Evolutionary conservation across 352 stramenopile species (phyloP), one percentile per base, ranked within the genome.

Genomic region (Pythium apleroticum): DNA sequence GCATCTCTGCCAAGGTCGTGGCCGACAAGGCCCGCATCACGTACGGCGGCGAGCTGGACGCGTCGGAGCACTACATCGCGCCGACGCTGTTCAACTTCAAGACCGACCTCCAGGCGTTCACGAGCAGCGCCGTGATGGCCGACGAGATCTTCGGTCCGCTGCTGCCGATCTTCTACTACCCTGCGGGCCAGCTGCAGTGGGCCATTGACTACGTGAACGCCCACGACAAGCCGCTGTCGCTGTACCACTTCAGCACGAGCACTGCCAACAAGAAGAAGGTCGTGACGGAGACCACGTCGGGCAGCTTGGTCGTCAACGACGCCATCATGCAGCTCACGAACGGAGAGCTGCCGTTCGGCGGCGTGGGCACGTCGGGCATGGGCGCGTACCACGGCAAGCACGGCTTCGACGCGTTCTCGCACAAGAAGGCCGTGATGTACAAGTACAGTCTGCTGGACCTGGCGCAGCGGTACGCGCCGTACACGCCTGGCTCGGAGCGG

Each of bases 81-180:
- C 91, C 91, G 1, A 98, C 93, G 20, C 71, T 98, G 20, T 60
- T 98, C 52, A 85, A 96, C 57, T 86, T 96, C 52, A 86, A 94
- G 68, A 73, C 75, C 37, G 73, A 90, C 22, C 63, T 77, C 0
- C 46, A 69, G 5, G 74, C 64, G 1, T 90, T 89, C 24, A 48
- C 86, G 6, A 67, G 45, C 3, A 86, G 80, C 22, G 73, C 82
- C n/a, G 74, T 73, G 3, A 96, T 98, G 85, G 57, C 76, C n/a
- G 92, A 98, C 52, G 96, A 99, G 74, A 92, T 98, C 24, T 99
- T 99, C 76, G 96, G 97, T 5, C 96, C 97, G 4, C 63, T 99
- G 41, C 66, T 99, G 48, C 92, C 96, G 1, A 92, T 99, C 50
- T 77, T 96, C 35, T 94, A 92, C 71, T 92, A 89, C 57, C 37